Conservation (phyloP, 371 early-diverging fungal genomes). For the Gilbertella persicaria region DNA sequence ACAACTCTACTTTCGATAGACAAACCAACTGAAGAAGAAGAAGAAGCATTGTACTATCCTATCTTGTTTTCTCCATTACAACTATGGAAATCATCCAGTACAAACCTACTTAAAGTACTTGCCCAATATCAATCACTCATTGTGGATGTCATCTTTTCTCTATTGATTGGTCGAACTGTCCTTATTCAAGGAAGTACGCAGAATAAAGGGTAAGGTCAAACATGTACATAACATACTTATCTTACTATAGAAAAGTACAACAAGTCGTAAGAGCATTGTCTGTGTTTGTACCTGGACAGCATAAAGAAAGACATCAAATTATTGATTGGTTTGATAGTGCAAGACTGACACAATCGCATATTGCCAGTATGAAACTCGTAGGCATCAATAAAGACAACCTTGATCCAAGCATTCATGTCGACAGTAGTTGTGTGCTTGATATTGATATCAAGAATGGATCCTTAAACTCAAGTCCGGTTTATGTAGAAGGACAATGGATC, state of each 20-base stretch:
- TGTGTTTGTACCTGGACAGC: slow-evolving; percentile 43
- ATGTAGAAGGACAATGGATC: slow-evolving; percentile 51
- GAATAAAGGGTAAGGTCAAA: slow-evolving; percentile 24
- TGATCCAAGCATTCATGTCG: slow-evolving; percentile 36
- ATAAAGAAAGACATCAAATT: slow-evolving; percentile 23
- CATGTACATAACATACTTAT: background rate
- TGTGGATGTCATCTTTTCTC: slow-evolving; percentile 39
- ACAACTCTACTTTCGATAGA: background rate
- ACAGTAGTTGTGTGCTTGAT: slow-evolving; percentile 40
- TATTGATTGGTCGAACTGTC: slow-evolving; percentile 45
- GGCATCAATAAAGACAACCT: slow-evolving; percentile 33
- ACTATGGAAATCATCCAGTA: slow-evolving; percentile 14
- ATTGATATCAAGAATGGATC: slow-evolving; percentile 32
- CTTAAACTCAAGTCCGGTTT: slow-evolving; percentile 42
- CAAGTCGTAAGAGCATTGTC: slow-evolving; percentile 35
- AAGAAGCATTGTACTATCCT: slow-evolving; percentile 9
- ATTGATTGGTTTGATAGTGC: slow-evolving; percentile 32
- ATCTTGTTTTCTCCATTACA: slow-evolving; percentile 11
- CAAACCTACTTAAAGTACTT: slow-evolving; percentile 9
- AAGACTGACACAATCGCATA: slow-evolving; percentile 25
- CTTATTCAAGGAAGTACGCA: slow-evolving; percentile 33
- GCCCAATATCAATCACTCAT: slow-evolving; percentile 21
- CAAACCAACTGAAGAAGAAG: background rate
- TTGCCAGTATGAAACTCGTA: slow-evolving; percentile 35
- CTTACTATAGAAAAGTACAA: slow-evolving; percentile 27